Conservation (phyloP, 176 grass and related monocot genomes). For the Ensete glaucum region DNA sequence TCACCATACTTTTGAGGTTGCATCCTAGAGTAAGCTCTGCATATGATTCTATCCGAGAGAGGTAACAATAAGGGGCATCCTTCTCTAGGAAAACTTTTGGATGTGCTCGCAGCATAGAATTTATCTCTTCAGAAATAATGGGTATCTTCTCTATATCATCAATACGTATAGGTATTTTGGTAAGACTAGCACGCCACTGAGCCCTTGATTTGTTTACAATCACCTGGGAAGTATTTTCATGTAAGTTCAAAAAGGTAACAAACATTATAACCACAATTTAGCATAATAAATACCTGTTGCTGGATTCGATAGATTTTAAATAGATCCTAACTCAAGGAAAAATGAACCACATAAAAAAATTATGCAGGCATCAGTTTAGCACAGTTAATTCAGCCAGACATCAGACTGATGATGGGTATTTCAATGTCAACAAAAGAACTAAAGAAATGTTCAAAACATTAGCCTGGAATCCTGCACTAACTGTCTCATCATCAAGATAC, state of each 20-base stretch:
- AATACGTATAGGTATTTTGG: constrained; percentile 44
- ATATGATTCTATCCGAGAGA: constrained; percentile 61
- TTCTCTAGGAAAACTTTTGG: constrained; percentile 56
- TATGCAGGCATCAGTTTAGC: background rate
- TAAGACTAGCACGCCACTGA: constrained; percentile 27
- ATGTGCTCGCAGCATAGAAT: constrained; percentile 41
- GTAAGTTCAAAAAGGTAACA: background rate
- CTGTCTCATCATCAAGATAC: too few relatives aligned
- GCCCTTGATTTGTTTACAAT: constrained; percentile 93
- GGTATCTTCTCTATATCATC: constrained; percentile 74
- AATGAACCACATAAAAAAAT: background rate
- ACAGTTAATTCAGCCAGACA: background rate
- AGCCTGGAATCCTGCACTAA: too few relatives aligned
- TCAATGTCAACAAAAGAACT: too few relatives aligned
- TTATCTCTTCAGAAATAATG: constrained; percentile 58
- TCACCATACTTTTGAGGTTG: constrained; percentile 76
- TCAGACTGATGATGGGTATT: too few relatives aligned
- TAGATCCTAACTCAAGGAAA: background rate
- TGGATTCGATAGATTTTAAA: background rate
- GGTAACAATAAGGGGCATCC: constrained; percentile 72
- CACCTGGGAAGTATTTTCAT: constrained; percentile 49
- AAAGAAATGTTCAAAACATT: too few relatives aligned
- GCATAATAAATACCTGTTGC: background rate
- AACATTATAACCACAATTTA: background rate
- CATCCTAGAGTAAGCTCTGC: constrained; percentile 76